Evolutionary conservation across 2,329 filamentous ascomycete genomes (phyloP).

Genomic region (Neofusicoccum sp.): DNA sequence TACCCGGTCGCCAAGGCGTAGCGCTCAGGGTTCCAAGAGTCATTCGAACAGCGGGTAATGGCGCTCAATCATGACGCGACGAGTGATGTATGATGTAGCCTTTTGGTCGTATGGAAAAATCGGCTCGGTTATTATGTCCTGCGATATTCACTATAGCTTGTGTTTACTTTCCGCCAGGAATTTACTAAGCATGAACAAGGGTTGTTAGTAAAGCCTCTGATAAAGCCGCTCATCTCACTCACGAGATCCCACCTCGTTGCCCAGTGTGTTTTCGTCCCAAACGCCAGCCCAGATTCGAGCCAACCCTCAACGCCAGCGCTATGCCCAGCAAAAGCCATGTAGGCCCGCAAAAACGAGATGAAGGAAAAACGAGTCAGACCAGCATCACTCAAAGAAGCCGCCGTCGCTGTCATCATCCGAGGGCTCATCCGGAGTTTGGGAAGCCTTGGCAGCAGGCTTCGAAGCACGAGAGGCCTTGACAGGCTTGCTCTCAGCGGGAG

Average conservation of each 20-base stretch:
- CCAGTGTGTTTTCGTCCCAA: background rate
- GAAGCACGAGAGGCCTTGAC: conserved; percentile 4
- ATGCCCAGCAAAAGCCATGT: background rate
- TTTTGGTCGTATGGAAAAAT: background rate
- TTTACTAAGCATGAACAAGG: no score
- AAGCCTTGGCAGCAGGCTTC: background rate
- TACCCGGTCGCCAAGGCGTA: no score
- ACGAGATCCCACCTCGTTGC: background rate
- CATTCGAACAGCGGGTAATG: background rate
- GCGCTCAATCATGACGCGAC: background rate
- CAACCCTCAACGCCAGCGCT: conserved; percentile 9
- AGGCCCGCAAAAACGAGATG: background rate
- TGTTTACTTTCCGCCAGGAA: no score
- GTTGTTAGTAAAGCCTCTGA: no score
- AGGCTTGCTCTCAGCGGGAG: background rate
- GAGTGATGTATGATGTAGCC: background rate
- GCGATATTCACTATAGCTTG: background rate
- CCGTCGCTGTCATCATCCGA: conserved; percentile 31
- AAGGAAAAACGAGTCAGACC: background rate
- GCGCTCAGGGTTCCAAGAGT: background rate
- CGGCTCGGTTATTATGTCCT: no score
- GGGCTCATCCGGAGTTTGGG: conserved; percentile 13
- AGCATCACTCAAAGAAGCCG: conserved; percentile 35
- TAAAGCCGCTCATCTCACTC: no score
- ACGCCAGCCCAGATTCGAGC: background rate